These are phyloP conservation scores for Parascedosporium putredinis DNA, from an alignment of 2,329 filamentous ascomycete species.

Conservation along the genomic window DNA sequence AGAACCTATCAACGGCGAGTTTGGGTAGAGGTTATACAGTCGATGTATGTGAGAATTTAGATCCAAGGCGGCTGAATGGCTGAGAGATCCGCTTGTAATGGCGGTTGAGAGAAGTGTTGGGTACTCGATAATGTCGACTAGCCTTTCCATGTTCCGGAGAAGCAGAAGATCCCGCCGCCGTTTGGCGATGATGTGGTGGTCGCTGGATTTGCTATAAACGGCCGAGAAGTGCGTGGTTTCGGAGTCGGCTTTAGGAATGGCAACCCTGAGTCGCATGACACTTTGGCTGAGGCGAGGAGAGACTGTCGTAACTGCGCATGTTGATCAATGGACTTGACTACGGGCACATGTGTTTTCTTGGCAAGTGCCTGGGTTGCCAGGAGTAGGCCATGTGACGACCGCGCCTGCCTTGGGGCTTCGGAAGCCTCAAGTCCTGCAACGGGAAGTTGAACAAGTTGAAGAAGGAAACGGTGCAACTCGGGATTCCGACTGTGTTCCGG, in stretches of 20 bases:
- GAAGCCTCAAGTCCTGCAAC: conserved; percentile 60
- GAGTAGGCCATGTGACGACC: conserved; percentile 69
- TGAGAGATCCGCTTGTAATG: conserved; percentile 53
- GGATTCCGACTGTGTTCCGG: conserved; percentile 29
- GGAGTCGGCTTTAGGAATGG: conserved; percentile 68
- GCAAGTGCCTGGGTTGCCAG: conserved; percentile 80
- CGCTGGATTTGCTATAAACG: conserved; percentile 65
- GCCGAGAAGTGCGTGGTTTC: conserved; percentile 72
- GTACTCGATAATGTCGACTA: conserved; percentile 84
- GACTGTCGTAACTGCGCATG: conserved; percentile 63
- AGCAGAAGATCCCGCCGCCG: conserved; percentile 74
- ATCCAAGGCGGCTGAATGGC: conserved; percentile 83
- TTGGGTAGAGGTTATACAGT: conserved; percentile 70
- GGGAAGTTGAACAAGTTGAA: conserved; percentile 65
- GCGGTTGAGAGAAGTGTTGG: conserved; percentile 77
- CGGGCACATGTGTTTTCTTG: conserved; percentile 75
- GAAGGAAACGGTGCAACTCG: conserved; percentile 60
- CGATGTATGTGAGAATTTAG: conserved; percentile 88
- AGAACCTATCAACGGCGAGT: conserved; percentile 62
- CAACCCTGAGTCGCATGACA: conserved; percentile 55
- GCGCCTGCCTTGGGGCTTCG: conserved; percentile 71
- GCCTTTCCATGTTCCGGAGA: conserved; percentile 75
- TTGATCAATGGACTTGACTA: conserved; percentile 71
- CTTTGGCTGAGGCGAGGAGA: conserved; percentile 58
- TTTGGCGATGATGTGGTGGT: conserved; percentile 59